phyloP scores from a whole-genome alignment of 2,329 filamentous ascomycete genomes.

The Fusarium guadeloupense region DNA sequence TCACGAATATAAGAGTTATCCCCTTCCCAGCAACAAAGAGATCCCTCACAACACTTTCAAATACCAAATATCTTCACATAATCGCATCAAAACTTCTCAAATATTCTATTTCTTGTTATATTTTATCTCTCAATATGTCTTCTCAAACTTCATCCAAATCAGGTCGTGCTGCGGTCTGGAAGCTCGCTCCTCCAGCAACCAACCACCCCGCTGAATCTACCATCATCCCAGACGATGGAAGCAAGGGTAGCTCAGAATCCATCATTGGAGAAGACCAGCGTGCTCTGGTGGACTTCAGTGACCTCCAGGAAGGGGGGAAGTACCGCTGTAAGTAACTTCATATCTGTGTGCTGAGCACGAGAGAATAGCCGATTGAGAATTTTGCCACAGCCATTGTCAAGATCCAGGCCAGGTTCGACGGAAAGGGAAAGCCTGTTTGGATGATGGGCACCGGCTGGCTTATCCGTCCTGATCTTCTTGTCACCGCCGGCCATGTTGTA shows the following conservation, averaged over 20 bases:
- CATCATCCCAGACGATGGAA: constrained; percentile 18
- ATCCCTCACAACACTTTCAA: too few species aligned
- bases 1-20: too few species aligned
- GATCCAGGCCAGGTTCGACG: constrained; percentile 28
- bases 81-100: too few species aligned
- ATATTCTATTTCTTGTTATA: too few species aligned
- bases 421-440: constrained; percentile 21
- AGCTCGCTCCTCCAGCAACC: constrained; percentile 2
- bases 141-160: background rate
- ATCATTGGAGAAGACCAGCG: constrained; percentile 22
- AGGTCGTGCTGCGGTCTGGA: constrained; percentile 31
- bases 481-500: constrained; percentile 28
- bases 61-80: too few species aligned
- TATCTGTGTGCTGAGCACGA: background rate
- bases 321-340: constrained; percentile 18
- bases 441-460: constrained; percentile 32
- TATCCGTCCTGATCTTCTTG: constrained; percentile 16
- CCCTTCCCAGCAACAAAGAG: too few species aligned
- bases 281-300: constrained; percentile 6
- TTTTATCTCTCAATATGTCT: too few species aligned
- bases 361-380: background rate
- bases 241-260: constrained; percentile 6
- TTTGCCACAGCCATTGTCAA: constrained; percentile 17
- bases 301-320: constrained; percentile 25
- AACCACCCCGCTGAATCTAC: constrained; percentile 10